phyloP scores from a whole-genome alignment of 169 alveolate genomes.

The Cryptosporidium sp. region DNA sequence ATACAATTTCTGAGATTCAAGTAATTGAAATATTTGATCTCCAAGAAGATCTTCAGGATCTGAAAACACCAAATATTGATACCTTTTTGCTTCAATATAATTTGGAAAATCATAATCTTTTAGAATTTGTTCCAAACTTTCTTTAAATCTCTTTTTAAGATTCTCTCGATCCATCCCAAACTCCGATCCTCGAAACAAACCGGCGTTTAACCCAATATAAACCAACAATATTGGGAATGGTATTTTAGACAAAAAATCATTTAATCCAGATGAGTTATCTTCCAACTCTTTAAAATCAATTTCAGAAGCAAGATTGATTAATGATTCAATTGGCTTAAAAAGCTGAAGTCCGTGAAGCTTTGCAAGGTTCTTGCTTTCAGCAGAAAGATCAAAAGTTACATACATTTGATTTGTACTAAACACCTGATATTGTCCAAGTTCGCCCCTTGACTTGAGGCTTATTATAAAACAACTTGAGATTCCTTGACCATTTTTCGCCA shows the following conservation, averaged over 20 bases:
- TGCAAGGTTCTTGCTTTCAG: slow-evolving; percentile 33
- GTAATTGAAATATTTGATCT: background rate
- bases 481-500: slow-evolving; percentile 10
- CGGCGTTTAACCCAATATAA: background rate
- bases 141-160: background rate
- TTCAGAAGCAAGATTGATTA: slow-evolving; percentile 1
- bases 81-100: slow-evolving; percentile 5
- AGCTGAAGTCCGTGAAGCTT: slow-evolving; percentile 45
- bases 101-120: slow-evolving; percentile 1
- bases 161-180: background rate
- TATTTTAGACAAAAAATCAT: slow-evolving; percentile 18
- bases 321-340: slow-evolving; percentile 22
- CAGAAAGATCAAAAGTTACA: slow-evolving; percentile 33
- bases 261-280: background rate
- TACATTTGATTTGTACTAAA: background rate
- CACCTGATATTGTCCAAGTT: slow-evolving; percentile 25
- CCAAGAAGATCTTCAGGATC: background rate
- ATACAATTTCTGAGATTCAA: background rate
- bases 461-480: slow-evolving; percentile 10
- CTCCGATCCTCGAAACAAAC: background rate
- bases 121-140: background rate
- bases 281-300: slow-evolving; percentile 12
- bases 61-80: slow-evolving; percentile 27
- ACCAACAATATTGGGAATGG: slow-evolving; percentile 44
- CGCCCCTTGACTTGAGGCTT: slow-evolving; percentile 32